phyloP scores from a whole-genome alignment of 352 stramenopile genomes.

The Phytophthora palmivora region DNA sequence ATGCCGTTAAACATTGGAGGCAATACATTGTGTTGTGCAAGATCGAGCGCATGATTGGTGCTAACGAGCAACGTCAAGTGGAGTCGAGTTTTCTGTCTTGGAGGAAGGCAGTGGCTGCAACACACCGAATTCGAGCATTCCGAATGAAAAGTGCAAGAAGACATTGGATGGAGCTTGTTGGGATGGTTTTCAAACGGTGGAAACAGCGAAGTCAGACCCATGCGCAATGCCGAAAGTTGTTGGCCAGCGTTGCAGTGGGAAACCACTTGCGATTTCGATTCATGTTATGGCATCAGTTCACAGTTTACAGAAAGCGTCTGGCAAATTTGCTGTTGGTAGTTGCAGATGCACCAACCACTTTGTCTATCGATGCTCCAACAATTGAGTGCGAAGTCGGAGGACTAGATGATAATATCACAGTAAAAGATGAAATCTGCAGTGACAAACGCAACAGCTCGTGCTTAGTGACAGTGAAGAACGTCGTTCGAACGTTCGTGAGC shows the following conservation, averaged over 20 bases:
- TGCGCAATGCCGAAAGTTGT: conserved; percentile 39
- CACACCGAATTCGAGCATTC: conserved; percentile 34
- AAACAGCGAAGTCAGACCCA: conserved; percentile 36
- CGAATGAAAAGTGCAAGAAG: conserved; percentile 15
- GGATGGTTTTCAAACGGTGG: conserved; percentile 43
- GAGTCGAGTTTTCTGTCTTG: conserved; percentile 48
- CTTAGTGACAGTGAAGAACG: not conserved
- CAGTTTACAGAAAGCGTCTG: conserved; percentile 34
- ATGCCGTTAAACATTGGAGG: conserved; percentile 43
- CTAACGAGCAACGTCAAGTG: conserved; percentile 18
- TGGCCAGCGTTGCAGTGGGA: conserved; percentile 42
- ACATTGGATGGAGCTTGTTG: conserved; percentile 12
- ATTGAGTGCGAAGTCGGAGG: not conserved
- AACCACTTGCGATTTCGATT: conserved; percentile 60
- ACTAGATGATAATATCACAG: not conserved
- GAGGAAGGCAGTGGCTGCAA: conserved; percentile 40
- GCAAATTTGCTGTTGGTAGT: conserved; percentile 31
- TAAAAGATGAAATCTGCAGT: not conserved
- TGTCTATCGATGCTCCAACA: not conserved
- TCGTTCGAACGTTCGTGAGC: not conserved
- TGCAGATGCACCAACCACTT: conserved; percentile 1
- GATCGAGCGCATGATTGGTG: conserved; percentile 57
- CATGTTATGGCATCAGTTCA: conserved; percentile 58
- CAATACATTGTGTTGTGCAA: conserved; percentile 55
- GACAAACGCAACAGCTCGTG: not conserved